Evolutionary conservation across 2,329 filamentous ascomycete genomes (phyloP).

Genomic region (Metarhizium guizhouense): DNA sequence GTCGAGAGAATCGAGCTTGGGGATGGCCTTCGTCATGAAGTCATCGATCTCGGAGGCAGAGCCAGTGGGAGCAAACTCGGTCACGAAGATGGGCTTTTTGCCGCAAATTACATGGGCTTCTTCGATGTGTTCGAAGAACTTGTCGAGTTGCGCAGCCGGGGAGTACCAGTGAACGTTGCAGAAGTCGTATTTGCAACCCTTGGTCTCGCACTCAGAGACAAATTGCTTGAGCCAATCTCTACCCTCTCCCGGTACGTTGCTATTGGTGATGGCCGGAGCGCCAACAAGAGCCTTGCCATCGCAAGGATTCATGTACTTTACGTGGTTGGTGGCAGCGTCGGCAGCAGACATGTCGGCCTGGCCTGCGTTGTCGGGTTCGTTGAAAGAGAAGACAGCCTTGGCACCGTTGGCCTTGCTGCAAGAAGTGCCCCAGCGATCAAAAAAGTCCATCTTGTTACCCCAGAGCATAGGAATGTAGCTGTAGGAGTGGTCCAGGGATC

Average conservation of each 20-base stretch:
- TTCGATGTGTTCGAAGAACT: conserved; percentile 46
- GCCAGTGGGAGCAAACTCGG: conserved; percentile 51
- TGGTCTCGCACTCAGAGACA: background rate
- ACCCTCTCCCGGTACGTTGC: conserved; percentile 38
- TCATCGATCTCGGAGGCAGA: conserved; percentile 30
- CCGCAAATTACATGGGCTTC: conserved; percentile 35
- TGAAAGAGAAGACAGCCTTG: conserved; percentile 56
- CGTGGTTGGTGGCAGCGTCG: conserved; percentile 43
- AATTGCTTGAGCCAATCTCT: conserved; percentile 28
- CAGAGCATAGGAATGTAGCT: conserved; percentile 62
- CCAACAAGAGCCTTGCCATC: conserved; percentile 44
- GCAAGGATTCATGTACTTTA: conserved; percentile 46
- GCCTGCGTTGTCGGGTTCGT: conserved; percentile 56
- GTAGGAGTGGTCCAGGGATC: conserved; percentile 33
- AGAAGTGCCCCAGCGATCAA: conserved; percentile 38
- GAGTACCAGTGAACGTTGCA: conserved; percentile 59
- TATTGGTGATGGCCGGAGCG: conserved; percentile 55
- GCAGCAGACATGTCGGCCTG: conserved; percentile 51
- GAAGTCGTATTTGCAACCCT: conserved; percentile 46
- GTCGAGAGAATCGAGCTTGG: conserved; percentile 37
- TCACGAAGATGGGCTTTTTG: conserved; percentile 50
- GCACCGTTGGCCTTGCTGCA: conserved; percentile 43
- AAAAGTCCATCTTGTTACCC: conserved; percentile 37
- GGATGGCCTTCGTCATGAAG: conserved; percentile 42
- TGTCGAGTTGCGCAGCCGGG: conserved; percentile 32